A percentile compares a stretch with the other conserved stretches of the same genome.
These are phyloP conservation scores for Syzygium oleosum DNA, from an alignment of 345 rosid species.

Conservation along the genomic window DNA sequence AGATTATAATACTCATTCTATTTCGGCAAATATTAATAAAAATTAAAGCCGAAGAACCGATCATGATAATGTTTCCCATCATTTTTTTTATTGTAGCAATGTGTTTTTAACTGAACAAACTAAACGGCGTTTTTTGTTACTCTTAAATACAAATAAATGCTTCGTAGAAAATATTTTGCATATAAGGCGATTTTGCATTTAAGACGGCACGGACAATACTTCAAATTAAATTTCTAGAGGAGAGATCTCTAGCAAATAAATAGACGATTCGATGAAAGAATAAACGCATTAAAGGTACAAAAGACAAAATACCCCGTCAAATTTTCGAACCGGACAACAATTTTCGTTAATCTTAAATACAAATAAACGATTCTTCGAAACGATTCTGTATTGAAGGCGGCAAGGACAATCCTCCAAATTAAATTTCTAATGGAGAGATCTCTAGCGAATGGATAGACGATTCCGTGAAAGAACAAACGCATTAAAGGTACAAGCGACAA, in stretches of 20 bases:
- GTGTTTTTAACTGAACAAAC: neutral
- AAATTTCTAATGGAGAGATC: neutral
- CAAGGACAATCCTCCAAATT: neutral
- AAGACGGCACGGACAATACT: neutral
- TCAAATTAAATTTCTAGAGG: neutral
- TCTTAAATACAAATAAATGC: neutral
- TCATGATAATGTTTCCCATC: neutral
- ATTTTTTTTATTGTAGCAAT: neutral
- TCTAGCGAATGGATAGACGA: neutral
- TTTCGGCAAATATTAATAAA: neutral
- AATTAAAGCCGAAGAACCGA: neutral
- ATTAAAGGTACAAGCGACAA: neutral
- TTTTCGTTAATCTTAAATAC: neutral
- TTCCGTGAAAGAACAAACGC: neutral
- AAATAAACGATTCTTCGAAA: rapidly evolving
- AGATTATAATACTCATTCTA: neutral
- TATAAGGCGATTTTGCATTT: neutral
- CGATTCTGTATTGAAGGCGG: neutral
- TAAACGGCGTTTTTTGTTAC: neutral
- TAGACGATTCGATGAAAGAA: neutral
- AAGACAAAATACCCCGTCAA: neutral
- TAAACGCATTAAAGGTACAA: neutral
- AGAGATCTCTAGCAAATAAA: neutral
- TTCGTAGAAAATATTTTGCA: neutral
- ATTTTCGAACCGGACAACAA: neutral